Evolutionary conservation across 1,139 yeast genomes (phyloP).

Genomic region (Suzukiozyma palmioleophila): DNA sequence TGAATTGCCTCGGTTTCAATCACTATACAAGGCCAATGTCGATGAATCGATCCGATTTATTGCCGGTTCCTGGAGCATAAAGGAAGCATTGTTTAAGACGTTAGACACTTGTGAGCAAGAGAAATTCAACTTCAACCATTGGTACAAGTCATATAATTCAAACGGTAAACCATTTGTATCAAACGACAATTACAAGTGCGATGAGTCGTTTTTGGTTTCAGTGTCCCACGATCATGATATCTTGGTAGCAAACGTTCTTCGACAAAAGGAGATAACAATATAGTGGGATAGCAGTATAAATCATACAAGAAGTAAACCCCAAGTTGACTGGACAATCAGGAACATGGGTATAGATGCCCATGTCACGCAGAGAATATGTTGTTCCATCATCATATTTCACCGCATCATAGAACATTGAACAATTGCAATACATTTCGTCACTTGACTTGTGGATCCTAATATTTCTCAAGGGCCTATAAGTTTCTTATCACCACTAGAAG

Average conservation of each 20-base stretch:
- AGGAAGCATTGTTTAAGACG: slow-evolving; percentile 71
- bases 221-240: slow-evolving; percentile 65
- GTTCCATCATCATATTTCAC: too few species aligned
- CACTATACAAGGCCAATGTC: slow-evolving; percentile 10
- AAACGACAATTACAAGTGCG: slow-evolving; percentile 23
- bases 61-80: slow-evolving; percentile 69
- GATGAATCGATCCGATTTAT: slow-evolving; percentile 30
- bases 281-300: too few species aligned
- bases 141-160: slow-evolving; percentile 48
- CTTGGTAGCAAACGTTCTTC: slow-evolving; percentile 46
- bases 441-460: too few species aligned
- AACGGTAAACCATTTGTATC: slow-evolving; percentile 39
- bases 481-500: too few species aligned
- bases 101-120: slow-evolving; percentile 47
- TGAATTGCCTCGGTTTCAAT: slow-evolving; percentile 38
- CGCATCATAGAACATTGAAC: too few species aligned
- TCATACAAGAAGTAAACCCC: not conserved
- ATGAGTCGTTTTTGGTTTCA: slow-evolving; percentile 51
- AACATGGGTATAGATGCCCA: too few species aligned
- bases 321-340: too few species aligned
- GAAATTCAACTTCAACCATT: slow-evolving; percentile 51
- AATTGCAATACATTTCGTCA: too few species aligned
- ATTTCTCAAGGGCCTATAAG: too few species aligned
- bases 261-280: slow-evolving; percentile 30
- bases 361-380: too few species aligned